These are phyloP conservation scores for Fusarium nanum DNA, from an alignment of 2,329 filamentous ascomycete genomes.

Conservation along the genomic window DNA sequence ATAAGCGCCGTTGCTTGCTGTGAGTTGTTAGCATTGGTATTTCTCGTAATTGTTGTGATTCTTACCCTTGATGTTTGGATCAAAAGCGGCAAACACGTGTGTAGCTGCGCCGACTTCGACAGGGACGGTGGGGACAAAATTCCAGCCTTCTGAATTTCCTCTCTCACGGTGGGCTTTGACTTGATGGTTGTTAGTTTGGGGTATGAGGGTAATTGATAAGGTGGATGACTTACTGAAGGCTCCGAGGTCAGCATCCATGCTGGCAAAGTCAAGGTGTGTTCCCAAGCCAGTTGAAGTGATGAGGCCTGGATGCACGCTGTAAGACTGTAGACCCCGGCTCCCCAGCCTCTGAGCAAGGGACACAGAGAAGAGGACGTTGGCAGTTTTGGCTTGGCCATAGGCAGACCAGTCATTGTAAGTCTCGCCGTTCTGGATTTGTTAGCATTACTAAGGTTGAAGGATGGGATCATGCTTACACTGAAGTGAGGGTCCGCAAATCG, in stretches of 20 bases:
- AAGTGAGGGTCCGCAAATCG: constrained; percentile 52
- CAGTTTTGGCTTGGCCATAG: constrained; percentile 56
- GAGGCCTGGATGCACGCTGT: constrained; percentile 52
- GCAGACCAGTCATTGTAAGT: constrained; percentile 49
- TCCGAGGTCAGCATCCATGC: constrained; percentile 29
- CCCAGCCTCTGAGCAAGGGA: constrained; percentile 50
- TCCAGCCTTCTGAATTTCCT: constrained; percentile 43
- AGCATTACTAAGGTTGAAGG: background rate
- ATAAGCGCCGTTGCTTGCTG: constrained; percentile 50
- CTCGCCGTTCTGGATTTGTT: constrained; percentile 47
- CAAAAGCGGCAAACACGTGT: constrained; percentile 53
- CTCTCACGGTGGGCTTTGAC: constrained; percentile 37
- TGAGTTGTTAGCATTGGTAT: background rate
- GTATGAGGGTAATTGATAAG: accelerated
- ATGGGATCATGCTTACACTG: constrained; percentile 37
- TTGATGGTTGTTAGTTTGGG: background rate
- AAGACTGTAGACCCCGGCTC: constrained; percentile 46
- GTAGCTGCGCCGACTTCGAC: constrained; percentile 50
- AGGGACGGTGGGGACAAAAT: constrained; percentile 33
- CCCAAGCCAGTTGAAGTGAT: constrained; percentile 41
- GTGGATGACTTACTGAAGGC: constrained; percentile 23
- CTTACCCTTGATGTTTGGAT: constrained; percentile 49
- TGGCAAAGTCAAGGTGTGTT: constrained; percentile 38
- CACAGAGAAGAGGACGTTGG: constrained; percentile 51
- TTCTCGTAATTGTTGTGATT: accelerated